These are phyloP conservation scores for Macroventuria anomochaeta DNA, from an alignment of 2,329 filamentous ascomycete genomes.

Conservation along the genomic window DNA sequence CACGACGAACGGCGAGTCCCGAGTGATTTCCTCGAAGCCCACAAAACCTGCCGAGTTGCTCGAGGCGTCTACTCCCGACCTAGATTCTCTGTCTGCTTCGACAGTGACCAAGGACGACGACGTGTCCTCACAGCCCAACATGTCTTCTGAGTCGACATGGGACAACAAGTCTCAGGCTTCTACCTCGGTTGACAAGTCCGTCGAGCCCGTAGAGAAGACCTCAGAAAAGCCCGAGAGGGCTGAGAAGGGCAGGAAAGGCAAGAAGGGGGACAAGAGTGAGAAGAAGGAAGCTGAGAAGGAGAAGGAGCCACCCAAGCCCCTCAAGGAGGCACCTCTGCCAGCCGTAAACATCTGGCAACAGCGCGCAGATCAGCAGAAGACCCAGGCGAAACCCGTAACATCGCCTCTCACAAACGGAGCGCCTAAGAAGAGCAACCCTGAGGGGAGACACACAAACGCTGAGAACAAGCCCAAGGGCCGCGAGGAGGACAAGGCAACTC, in stretches of 20 bases:
- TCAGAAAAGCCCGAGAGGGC: conserved; percentile 61
- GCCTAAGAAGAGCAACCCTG: conserved; percentile 35
- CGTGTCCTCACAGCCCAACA: conserved; percentile 66
- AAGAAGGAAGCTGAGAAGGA: conserved; percentile 61
- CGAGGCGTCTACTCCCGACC: conserved; percentile 59
- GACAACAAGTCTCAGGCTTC: conserved; percentile 69
- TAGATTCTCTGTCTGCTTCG: conserved; percentile 60
- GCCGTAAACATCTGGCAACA: conserved; percentile 88
- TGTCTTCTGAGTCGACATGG: conserved; percentile 70
- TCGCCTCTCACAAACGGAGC: conserved; percentile 37
- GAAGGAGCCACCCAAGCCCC: conserved; percentile 59
- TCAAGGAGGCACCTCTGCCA: conserved; percentile 83
- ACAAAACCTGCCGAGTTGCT: conserved; percentile 30
- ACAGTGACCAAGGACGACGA: conserved; percentile 66
- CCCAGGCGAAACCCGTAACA: conserved; percentile 59
- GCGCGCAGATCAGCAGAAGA: conserved; percentile 70
- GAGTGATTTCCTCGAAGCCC: conserved; percentile 26
- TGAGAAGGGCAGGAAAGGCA: conserved; percentile 59
- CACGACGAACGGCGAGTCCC: conserved; percentile 32
- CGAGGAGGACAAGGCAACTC: conserved; percentile 37
- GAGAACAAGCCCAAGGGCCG: conserved; percentile 31
- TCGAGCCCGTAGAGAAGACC: conserved; percentile 57
- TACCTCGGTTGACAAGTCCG: conserved; percentile 69
- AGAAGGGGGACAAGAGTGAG: conserved; percentile 59
- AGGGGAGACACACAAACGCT: conserved; percentile 26